Evolutionary conservation across 495 filamentous ascomycete species (phyloP), one percentile per base, ranked within the genome.

Genomic region (Penicillium steckii): DNA sequence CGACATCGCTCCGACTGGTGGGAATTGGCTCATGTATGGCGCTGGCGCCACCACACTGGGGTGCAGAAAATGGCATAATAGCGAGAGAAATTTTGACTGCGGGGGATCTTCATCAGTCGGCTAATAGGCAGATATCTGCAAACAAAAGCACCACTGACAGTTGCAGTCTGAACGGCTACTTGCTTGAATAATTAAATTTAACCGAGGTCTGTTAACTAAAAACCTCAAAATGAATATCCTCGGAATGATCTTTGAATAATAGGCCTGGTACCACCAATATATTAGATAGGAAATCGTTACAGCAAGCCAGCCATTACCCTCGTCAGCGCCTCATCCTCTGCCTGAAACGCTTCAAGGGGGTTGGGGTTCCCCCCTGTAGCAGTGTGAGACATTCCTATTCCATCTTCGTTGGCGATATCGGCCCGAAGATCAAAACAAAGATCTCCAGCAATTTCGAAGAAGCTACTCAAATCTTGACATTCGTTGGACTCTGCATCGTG

Each of bases 371-470:
- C 40, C 2, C 50, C 24, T n/a, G 44, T 37, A 18, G 42, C 43
- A 18, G 46, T 26, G 22, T 52, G 43, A 25, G 46, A 24, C 29
- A 52, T 50, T 35, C 40, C 58, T 45, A 55, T 49, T 22, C 54
- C 53, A 33, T 47, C 50, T 23, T 47, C 52, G 5, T 25, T 35
- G 18, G 50, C 18, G 10, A 54, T 23, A 19, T 57, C 41, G 26
- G 55, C 8, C 26, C 46, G 24, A 23, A 70, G 58, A 43, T 71
- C 64, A 41, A 70, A 72, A 24, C 72, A 74, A 10, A 74, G 50
- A 1, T 62, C 70, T 3, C 73, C 73, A 0, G 73, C 71, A 43
- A 73, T 67, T 48, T 74, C 73, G 53, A 76, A 76, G 52, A 76
- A 76, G 46, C 65, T 73, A n/a, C 71, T 76, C 17, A 76, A 48